A percentile compares a stretch with the other conserved stretches of the same genome.
Evolutionary conservation across 768 basidiomycete species (phyloP).

Genomic region (Coprinopsis marcescibilis): DNA sequence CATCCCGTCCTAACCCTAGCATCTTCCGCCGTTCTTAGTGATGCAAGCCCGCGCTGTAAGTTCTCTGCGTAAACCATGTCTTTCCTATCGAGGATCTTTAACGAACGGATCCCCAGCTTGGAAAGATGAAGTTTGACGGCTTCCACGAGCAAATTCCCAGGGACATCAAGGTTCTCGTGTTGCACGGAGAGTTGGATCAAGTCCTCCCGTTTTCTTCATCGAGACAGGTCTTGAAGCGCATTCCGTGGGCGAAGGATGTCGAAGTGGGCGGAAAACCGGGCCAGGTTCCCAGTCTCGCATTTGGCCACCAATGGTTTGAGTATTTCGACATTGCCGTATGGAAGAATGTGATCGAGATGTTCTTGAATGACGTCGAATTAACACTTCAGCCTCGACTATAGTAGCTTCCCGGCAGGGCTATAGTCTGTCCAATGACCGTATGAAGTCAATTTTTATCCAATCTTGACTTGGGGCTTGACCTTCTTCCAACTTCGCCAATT

Average conservation of each 20-base stretch:
- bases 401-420: conserved; percentile 9
- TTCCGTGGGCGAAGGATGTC: conserved; percentile 32
- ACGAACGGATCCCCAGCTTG: conserved; percentile 17
- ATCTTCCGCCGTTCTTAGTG: neutral
- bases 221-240: conserved; percentile 27
- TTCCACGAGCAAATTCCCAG: conserved; percentile 23
- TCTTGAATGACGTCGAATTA: conserved; percentile 14
- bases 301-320: conserved; percentile 43
- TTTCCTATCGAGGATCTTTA: neutral
- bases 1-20: neutral
- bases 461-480: neutral
- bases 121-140: conserved; percentile 25
- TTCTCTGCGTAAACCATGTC: too few relatives aligned
- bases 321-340: conserved; percentile 39
- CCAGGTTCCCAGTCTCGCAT: conserved; percentile 29
- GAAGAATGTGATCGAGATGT: conserved; percentile 32
- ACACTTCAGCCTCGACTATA: neutral
- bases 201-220: conserved; percentile 33
- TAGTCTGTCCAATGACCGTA: conserved; percentile 32
- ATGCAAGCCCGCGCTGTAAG: conserved; percentile 14
- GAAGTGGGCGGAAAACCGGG: conserved; percentile 27
- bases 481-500: too few relatives aligned
- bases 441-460: conserved; percentile 5
- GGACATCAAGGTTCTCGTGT: conserved; percentile 30
- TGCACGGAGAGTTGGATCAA: conserved; percentile 37